Conservation (phyloP, 2,329 filamentous ascomycete genomes). For the Paracamarosporium sp. region DNA sequence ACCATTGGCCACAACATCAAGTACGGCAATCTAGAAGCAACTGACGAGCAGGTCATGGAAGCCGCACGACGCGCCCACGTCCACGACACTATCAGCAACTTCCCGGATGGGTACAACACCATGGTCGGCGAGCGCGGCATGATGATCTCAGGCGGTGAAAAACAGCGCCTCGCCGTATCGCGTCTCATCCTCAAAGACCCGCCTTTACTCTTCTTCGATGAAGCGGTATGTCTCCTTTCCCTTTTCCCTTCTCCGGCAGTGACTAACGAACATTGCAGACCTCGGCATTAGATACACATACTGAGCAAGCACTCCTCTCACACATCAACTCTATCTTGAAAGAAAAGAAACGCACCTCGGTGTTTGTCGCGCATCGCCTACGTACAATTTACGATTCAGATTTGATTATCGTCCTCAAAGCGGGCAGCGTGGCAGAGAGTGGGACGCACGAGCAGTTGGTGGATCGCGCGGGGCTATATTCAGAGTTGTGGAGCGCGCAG, state of each 20-base stretch:
- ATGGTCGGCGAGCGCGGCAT: constrained; percentile 92
- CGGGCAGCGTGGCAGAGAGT: constrained; percentile 84
- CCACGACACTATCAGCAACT: constrained; percentile 73
- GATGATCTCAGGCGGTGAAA: constrained; percentile 97
- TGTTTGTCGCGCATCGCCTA: constrained; percentile 92
- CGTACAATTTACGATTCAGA: constrained; percentile 93
- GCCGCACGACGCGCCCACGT: constrained; percentile 85
- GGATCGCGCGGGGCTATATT: constrained; percentile 79
- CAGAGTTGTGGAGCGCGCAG: constrained; percentile 81
- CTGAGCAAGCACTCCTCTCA: constrained; percentile 85
- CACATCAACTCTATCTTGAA: constrained; percentile 93
- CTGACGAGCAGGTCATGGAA: constrained; percentile 73
- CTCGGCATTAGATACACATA: constrained; percentile 89
- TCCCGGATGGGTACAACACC: constrained; percentile 88
- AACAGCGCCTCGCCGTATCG: constrained; percentile 86
- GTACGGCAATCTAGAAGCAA: constrained; percentile 83
- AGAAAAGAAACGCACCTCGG: constrained; percentile 87
- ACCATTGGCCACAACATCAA: constrained; percentile 95
- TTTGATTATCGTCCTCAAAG: constrained; percentile 87
- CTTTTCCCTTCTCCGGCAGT: not conserved
- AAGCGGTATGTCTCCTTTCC: constrained; percentile 65
- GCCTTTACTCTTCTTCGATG: constrained; percentile 90
- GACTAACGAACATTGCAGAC: constrained; percentile 56
- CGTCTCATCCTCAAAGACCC: constrained; percentile 87
- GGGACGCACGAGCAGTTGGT: constrained; percentile 88